Conservation (phyloP, 1,284 basidiomycete genomes). For the Cutaneotrichosporon sp. region DNA sequence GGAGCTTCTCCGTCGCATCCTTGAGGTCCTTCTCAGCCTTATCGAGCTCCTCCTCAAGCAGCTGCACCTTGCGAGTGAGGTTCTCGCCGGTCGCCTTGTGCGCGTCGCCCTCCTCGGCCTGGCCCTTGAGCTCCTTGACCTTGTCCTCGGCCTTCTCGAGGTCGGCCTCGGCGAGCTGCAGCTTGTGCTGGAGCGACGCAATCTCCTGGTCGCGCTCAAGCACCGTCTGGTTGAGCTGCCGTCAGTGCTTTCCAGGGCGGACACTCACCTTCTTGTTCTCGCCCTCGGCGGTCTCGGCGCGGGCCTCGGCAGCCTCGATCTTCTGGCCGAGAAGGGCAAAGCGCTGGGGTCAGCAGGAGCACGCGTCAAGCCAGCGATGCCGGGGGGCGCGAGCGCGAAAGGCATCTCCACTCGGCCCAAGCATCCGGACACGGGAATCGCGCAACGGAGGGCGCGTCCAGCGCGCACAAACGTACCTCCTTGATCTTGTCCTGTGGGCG, state of each 20-base stretch:
- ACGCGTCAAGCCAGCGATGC: background rate
- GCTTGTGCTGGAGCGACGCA: conserved; percentile 76
- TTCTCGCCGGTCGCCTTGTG: conserved; percentile 75
- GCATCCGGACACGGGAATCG: background rate
- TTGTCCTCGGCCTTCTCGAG: conserved; percentile 77
- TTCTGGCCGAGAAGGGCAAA: conserved; percentile 72
- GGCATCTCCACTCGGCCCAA: background rate
- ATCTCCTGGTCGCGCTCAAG: conserved; percentile 89
- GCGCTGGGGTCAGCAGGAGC: conserved; percentile 49
- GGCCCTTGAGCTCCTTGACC: conserved; percentile 69
- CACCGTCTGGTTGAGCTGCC: conserved; percentile 67
- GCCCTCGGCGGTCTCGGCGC: conserved; percentile 81
- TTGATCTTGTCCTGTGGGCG: conserved; percentile 59
- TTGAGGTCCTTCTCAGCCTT: conserved; percentile 94
- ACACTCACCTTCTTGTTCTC: conserved; percentile 72
- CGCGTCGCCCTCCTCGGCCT: conserved; percentile 70
- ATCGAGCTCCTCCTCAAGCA: conserved; percentile 95
- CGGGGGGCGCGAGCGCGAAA: background rate
- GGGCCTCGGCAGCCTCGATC: conserved; percentile 75
- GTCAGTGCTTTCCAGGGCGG: background rate
- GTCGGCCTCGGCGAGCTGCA: conserved; percentile 68
- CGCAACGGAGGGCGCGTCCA: background rate
- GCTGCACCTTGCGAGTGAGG: conserved; percentile 79
- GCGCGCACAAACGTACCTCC: conserved; percentile 48
- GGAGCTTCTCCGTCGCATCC: conserved; percentile 96